These are phyloP conservation scores for Corchorus olitorius DNA, from an alignment of 345 rosid genomes.

Conservation along the genomic window DNA sequence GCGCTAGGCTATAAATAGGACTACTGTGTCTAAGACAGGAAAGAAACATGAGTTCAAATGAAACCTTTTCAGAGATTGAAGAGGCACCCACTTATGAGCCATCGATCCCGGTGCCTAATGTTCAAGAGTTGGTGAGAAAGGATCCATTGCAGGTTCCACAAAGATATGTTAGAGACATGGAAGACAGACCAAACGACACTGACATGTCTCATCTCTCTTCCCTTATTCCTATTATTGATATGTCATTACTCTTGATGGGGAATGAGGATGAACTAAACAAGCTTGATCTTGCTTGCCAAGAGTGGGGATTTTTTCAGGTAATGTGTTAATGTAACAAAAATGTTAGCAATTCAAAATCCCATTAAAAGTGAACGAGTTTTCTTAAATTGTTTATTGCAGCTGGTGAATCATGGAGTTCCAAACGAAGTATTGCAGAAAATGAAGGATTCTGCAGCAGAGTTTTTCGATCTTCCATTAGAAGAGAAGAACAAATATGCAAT, in stretches of 20 bases:
- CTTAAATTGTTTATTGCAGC: background rate
- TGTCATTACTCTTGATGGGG: slow-evolving; percentile 23
- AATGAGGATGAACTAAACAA: slow-evolving; percentile 28
- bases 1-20: no score
- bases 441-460: slow-evolving; percentile 20
- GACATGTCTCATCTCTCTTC: slow-evolving; percentile 19
- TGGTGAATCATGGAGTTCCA: slow-evolving; percentile 35
- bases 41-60: slow-evolving; percentile 23
- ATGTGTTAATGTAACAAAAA: background rate
- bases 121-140: slow-evolving; percentile 31
- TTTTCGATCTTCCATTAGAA: slow-evolving; percentile 29
- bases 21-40: no score
- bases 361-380: background rate
- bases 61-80: background rate
- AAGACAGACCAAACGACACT: slow-evolving; percentile 7
- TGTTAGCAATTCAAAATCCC: background rate
- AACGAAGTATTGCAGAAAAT: slow-evolving; percentile 26
- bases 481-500: slow-evolving; percentile 32
- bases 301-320: slow-evolving; percentile 42
- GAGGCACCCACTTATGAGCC: slow-evolving; percentile 12
- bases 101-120: slow-evolving; percentile 33
- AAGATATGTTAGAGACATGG: slow-evolving; percentile 26
- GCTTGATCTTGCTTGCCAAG: slow-evolving; percentile 32
- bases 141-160: slow-evolving; percentile 29
- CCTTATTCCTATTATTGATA: slow-evolving; percentile 21